A percentile compares a stretch with the other conserved stretches of the same genome.
Conservation (phyloP, 192 early-diverging fungal species). For the Gorgonomyces haynaldii region DNA sequence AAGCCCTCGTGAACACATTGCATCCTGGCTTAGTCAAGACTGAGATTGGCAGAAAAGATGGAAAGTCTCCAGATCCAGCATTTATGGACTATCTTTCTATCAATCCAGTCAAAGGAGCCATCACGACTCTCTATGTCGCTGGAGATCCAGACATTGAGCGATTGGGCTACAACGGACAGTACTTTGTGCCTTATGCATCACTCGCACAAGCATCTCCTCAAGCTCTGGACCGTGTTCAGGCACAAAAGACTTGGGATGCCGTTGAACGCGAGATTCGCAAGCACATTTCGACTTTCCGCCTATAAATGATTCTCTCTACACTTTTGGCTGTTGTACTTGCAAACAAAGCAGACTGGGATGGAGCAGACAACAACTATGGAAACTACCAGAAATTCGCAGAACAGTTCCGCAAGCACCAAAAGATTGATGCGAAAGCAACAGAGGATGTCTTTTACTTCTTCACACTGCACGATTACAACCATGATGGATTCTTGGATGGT, state of each 20-base stretch:
- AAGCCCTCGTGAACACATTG: no score
- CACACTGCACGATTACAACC: conserved; percentile 59
- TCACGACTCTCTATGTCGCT: conserved; percentile 24
- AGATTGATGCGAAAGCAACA: conserved; percentile 2
- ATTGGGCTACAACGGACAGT: conserved; percentile 15
- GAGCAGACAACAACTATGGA: no score
- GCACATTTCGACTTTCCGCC: no score
- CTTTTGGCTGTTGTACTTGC: no score
- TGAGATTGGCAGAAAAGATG: conserved; percentile 10
- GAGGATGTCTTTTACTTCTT: conserved; percentile 64
- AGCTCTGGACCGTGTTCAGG: no score
- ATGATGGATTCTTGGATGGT: conserved; percentile 62
- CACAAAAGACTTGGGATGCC: no score
- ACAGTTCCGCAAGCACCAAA: conserved; percentile 27
- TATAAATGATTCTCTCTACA: no score
- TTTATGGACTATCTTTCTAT: conserved; percentile 14
- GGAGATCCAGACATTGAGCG: conserved; percentile 8
- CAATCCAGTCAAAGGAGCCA: conserved; percentile 15
- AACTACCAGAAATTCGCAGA: conserved; percentile 37
- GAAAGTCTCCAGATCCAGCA: no score
- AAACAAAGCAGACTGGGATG: no score
- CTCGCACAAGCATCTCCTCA: no score
- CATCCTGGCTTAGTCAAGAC: conserved; percentile 32
- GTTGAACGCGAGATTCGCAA: no score
- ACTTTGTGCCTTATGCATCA: conserved; percentile 25